Percentiles rank a stretch among this genome's conserved stretches.
These are phyloP conservation scores for Miscanthus lutarioriparius DNA, from an alignment of 176 grass and related monocot genomes.

Conservation along the genomic window DNA sequence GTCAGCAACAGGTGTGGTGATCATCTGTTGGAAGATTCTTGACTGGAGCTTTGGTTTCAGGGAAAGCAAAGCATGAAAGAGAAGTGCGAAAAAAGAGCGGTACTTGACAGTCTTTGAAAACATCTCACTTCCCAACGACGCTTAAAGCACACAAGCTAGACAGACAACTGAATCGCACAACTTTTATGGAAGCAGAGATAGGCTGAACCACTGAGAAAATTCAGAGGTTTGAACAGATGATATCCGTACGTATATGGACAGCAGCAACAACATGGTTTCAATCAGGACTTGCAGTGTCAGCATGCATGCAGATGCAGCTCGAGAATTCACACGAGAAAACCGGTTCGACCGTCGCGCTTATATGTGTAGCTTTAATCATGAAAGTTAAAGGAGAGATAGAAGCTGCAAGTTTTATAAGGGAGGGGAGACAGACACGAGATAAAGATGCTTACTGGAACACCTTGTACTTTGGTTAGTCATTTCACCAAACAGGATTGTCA, in stretches of 20 bases:
- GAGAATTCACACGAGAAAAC: conserved; percentile 5
- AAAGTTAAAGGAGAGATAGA: not conserved
- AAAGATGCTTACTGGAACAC: not conserved
- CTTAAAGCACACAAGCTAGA: conserved; percentile 32
- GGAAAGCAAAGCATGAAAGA: conserved; percentile 33
- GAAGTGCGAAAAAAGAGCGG: not conserved
- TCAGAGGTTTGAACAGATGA: not conserved
- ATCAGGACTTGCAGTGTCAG: conserved; percentile 27
- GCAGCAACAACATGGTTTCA: conserved; percentile 4
- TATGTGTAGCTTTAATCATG: conserved; percentile 21
- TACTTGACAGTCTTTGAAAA: conserved; percentile 49
- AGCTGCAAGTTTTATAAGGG: not conserved
- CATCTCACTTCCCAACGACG: conserved; percentile 39
- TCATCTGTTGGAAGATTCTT: conserved; percentile 63
- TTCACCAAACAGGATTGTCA: conserved; percentile 12
- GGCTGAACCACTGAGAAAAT: not conserved
- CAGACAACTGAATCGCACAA: conserved; percentile 29
- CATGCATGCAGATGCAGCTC: not conserved
- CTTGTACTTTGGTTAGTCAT: not conserved
- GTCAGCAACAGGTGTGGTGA: conserved; percentile 32
- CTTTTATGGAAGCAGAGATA: conserved; percentile 37
- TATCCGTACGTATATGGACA: not conserved
- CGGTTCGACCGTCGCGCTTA: not conserved
- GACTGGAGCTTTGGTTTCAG: conserved; percentile 46
- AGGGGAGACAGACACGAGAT: not conserved